Evolutionary conservation across 306 rosid genomes (phyloP).

Genomic region (Cucumis melo): DNA sequence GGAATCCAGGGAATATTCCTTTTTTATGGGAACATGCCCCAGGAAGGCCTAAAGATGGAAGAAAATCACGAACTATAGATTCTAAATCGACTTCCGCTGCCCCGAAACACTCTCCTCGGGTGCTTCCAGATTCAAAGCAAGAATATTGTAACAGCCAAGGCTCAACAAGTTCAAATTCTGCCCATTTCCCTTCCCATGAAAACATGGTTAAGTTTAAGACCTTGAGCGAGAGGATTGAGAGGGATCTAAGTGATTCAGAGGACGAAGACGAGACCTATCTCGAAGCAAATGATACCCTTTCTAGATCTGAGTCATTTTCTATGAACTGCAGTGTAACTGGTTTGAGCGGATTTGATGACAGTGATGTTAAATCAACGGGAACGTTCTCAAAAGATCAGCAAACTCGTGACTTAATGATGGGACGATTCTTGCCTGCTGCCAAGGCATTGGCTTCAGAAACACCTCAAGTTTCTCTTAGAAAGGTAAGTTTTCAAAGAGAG

Average conservation of each 20-base stretch:
- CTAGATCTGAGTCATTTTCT: constrained; percentile 58
- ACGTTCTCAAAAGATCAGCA: constrained; percentile 38
- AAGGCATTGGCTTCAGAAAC: constrained; percentile 60
- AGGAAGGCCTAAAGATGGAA: constrained; percentile 70
- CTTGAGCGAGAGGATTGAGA: constrained; percentile 17
- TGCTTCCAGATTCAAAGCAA: constrained; percentile 25
- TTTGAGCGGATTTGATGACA: constrained; percentile 57
- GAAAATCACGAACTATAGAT: constrained; percentile 12
- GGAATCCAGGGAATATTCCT: constrained; percentile 65
- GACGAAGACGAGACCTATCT: constrained; percentile 40
- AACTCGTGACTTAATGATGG: constrained; percentile 64
- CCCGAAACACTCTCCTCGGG: constrained; percentile 61
- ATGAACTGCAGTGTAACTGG: constrained; percentile 55
- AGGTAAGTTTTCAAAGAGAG: constrained; percentile 30
- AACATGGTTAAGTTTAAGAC: not conserved
- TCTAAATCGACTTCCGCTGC: constrained; percentile 14
- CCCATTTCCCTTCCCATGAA: not conserved
- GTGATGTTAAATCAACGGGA: constrained; percentile 26
- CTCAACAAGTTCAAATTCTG: not conserved
- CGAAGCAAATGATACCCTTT: constrained; percentile 60
- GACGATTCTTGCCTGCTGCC: constrained; percentile 81
- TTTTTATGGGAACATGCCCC: constrained; percentile 81
- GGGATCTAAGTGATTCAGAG: constrained; percentile 9
- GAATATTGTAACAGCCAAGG: not conserved
- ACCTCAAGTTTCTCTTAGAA: constrained; percentile 35